These are phyloP conservation scores for Globisporangium paroecandrum DNA, from an alignment of 352 stramenopile species.

Conservation along the genomic window DNA sequence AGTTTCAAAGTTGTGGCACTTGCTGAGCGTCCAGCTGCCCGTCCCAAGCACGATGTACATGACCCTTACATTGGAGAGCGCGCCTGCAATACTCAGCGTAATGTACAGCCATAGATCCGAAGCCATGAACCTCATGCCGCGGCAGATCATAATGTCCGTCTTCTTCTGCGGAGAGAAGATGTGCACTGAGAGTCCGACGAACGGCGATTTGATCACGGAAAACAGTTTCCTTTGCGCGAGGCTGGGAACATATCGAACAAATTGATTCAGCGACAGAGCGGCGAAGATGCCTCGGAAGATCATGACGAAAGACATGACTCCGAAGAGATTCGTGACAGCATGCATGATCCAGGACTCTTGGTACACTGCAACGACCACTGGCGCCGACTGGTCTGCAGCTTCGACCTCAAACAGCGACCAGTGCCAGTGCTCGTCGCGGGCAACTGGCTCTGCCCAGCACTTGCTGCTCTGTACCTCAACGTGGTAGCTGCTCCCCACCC, in stretches of 20 bases:
- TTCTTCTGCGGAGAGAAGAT: constrained; percentile 27
- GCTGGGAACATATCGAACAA: constrained; percentile 40
- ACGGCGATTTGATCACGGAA: constrained; percentile 26
- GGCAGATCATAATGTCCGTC: constrained; percentile 31
- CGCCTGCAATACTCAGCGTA: constrained; percentile 45
- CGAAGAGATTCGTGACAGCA: constrained; percentile 31
- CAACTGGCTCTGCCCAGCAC: constrained; percentile 33
- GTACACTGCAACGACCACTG: constrained; percentile 40
- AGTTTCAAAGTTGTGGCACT: constrained; percentile 36
- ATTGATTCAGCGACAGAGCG: constrained; percentile 26
- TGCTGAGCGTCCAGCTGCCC: constrained; percentile 49
- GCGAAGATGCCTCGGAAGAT: constrained; percentile 40
- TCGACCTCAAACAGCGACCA: constrained; percentile 43
- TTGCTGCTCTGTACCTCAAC: constrained; percentile 48
- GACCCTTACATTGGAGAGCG: constrained; percentile 35
- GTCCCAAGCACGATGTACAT: constrained; percentile 44
- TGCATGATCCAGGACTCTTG: constrained; percentile 20
- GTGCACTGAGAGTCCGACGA: constrained; percentile 34
- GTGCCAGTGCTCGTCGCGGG: constrained; percentile 32
- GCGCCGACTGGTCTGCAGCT: constrained; percentile 29
- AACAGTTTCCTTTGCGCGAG: constrained; percentile 23
- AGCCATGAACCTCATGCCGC: constrained; percentile 38
- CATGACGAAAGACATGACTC: constrained; percentile 40
- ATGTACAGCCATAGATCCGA: constrained; percentile 63
- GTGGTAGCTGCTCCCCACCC: constrained; percentile 41